A percentile compares a stretch with the other conserved stretches of the same genome.
phyloP scores from a whole-genome alignment of 768 basidiomycete species.

The Boletus rufocinnamomeus region DNA sequence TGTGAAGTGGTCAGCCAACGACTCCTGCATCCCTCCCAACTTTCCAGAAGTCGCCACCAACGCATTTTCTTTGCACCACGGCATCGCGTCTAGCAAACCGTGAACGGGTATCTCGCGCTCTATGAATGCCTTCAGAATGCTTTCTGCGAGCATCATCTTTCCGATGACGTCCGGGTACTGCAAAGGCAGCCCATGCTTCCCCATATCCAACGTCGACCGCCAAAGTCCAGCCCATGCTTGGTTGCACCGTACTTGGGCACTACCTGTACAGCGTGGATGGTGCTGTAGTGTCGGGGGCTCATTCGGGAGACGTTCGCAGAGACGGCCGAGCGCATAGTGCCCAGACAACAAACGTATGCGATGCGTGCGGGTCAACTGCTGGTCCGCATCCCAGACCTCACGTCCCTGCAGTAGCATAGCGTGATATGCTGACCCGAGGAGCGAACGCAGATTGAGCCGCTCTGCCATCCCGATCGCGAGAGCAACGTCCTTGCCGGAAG shows the following conservation, averaged over 20 bases:
- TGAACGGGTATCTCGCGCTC: slow-evolving; percentile 44
- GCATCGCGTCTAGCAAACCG: slow-evolving; percentile 45
- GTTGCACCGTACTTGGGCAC: slow-evolving; percentile 43
- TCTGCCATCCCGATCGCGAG: slow-evolving; percentile 50
- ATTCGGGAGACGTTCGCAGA: slow-evolving; percentile 46
- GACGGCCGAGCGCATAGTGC: slow-evolving; percentile 48
- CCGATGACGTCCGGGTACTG: slow-evolving; percentile 48
- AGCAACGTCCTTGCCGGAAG: slow-evolving; percentile 46
- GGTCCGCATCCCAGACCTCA: slow-evolving; percentile 49
- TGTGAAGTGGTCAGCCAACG: slow-evolving; percentile 48
- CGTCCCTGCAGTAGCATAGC: slow-evolving; percentile 54
- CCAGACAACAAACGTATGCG: slow-evolving; percentile 55
- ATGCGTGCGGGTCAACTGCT: slow-evolving; percentile 48
- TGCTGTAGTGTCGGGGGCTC: slow-evolving; percentile 47
- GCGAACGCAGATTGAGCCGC: slow-evolving; percentile 45
- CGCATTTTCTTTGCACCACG: slow-evolving; percentile 46
- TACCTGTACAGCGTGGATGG: slow-evolving; percentile 41
- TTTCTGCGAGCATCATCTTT: slow-evolving; percentile 49
- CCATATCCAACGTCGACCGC: slow-evolving; percentile 44
- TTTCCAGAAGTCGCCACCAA: slow-evolving; percentile 44
- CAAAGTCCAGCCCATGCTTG: slow-evolving; percentile 49
- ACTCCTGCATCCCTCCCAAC: slow-evolving; percentile 49
- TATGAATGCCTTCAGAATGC: slow-evolving; percentile 47
- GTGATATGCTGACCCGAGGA: slow-evolving; percentile 54
- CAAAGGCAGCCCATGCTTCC: slow-evolving; percentile 40